Conservation (phyloP, 441 rosid species). For the Cnidoscolus chayamansa region DNA sequence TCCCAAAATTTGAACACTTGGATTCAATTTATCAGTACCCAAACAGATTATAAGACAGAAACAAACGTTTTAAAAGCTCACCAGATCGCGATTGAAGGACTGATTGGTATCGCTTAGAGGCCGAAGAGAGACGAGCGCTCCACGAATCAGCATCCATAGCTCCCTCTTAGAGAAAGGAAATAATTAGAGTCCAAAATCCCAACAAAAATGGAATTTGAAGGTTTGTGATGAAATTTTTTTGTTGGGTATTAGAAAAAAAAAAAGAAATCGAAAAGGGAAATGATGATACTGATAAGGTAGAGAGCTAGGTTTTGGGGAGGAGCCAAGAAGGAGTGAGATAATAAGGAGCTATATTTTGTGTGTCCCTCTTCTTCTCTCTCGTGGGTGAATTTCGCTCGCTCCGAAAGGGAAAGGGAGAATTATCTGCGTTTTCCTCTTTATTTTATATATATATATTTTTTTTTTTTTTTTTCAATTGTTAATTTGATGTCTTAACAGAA, state of each 20-base stretch:
- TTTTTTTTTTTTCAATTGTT: no score
- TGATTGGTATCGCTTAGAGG: slow-evolving; percentile 67
- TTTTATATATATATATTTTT: not conserved
- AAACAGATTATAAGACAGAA: not conserved
- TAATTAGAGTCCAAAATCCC: slow-evolving; percentile 11
- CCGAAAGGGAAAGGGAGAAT: slow-evolving; percentile 9
- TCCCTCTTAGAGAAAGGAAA: not conserved
- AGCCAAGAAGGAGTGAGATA: not conserved
- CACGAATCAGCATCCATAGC: slow-evolving; percentile 93
- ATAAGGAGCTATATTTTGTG: not conserved
- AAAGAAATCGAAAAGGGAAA: slow-evolving; percentile 11
- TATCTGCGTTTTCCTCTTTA: slow-evolving; percentile 5
- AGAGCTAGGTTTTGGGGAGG: not conserved
- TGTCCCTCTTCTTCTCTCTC: not conserved
- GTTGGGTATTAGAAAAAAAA: not conserved
- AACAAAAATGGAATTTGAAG: no score
- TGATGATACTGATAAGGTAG: slow-evolving; percentile 15
- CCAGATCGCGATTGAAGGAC: slow-evolving; percentile 82
- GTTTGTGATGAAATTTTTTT: slow-evolving; percentile 1
- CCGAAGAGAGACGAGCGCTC: slow-evolving; percentile 81
- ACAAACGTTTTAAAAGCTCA: slow-evolving; percentile 28
- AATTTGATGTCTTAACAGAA: no score
- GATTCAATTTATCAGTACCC: slow-evolving; percentile 7
- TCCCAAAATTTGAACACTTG: not conserved
- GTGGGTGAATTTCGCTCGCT: slow-evolving; percentile 5